These are phyloP conservation scores for Sanghuangporus sanghuang DNA, from an alignment of 1,284 basidiomycete species.

Conservation along the genomic window DNA sequence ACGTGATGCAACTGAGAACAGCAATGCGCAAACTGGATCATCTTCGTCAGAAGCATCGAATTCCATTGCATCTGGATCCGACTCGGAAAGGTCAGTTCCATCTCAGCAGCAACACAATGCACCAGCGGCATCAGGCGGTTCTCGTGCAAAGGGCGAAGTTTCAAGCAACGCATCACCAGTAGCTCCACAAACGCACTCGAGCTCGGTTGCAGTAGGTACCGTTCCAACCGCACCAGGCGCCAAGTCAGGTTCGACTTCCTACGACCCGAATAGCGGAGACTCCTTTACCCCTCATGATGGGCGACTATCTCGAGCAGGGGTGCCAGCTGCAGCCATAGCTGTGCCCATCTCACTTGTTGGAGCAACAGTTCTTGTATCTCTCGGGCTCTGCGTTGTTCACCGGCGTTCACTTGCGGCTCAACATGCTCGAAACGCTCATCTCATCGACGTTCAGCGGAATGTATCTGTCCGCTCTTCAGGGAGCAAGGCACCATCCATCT, in stretches of 20 bases:
- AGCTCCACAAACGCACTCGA: background rate
- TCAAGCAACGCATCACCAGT: background rate
- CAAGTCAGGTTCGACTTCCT: background rate
- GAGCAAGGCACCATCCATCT: background rate
- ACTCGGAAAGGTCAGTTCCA: background rate
- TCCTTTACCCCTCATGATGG: slow-evolving; percentile 14
- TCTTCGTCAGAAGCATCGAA: background rate
- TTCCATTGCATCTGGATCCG: background rate
- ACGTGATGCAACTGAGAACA: background rate
- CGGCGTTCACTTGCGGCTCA: slow-evolving; percentile 14
- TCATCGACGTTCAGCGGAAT: slow-evolving; percentile 5
- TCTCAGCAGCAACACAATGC: background rate
- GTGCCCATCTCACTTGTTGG: slow-evolving; percentile 41
- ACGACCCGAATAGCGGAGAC: background rate
- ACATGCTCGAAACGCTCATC: slow-evolving; percentile 6
- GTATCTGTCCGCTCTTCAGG: background rate
- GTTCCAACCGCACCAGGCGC: background rate
- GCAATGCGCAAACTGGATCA: background rate
- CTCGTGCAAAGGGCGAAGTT: background rate
- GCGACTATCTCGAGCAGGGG: slow-evolving; percentile 24
- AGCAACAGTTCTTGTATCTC: slow-evolving; percentile 32
- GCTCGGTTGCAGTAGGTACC: background rate
- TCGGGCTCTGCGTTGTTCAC: slow-evolving; percentile 11
- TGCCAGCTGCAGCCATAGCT: slow-evolving; percentile 37
- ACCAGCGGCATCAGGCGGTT: background rate